Percentiles rank a stretch among this genome's conserved stretches.
Evolutionary conservation across 306 rosid species (phyloP).

Genomic region (Notholithocarpus densiflorus): DNA sequence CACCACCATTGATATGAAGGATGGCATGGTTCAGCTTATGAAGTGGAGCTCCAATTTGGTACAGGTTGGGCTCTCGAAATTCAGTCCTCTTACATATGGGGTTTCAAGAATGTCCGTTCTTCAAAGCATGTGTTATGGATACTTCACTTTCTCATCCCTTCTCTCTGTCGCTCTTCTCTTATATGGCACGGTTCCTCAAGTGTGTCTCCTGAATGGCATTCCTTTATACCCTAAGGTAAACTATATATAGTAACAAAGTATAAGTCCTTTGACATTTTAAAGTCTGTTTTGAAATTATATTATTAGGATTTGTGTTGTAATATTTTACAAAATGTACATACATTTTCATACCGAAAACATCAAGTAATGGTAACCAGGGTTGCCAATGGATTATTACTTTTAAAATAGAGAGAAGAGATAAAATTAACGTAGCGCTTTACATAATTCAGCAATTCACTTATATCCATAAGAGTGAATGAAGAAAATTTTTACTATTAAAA

Average conservation of each 20-base stretch:
- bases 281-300: not conserved
- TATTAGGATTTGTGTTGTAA: not conserved
- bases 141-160: constrained; percentile 11
- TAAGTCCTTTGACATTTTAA: not conserved
- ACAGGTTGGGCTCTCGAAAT: constrained; percentile 4
- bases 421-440: too few relatives aligned
- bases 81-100: constrained; percentile 37
- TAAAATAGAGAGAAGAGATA: too few relatives aligned
- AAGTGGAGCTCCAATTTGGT: not conserved
- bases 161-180: constrained; percentile 25
- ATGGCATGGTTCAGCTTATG: constrained; percentile 29
- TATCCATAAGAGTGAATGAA: too few relatives aligned
- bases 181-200: constrained; percentile 41
- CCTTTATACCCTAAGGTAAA: constrained; percentile 35
- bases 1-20: constrained; percentile 40
- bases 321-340: not conserved
- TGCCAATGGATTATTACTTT: not conserved
- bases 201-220: constrained; percentile 40
- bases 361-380: too few relatives aligned
- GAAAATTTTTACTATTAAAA: too few relatives aligned
- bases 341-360: too few relatives aligned
- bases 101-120: constrained; percentile 25
- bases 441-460: too few relatives aligned
- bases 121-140: not conserved
- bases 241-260: not conserved